Base-by-base conservation (phyloP, 495 filamentous ascomycete genomes). In the Lasiosphaeria ovina region DNA sequence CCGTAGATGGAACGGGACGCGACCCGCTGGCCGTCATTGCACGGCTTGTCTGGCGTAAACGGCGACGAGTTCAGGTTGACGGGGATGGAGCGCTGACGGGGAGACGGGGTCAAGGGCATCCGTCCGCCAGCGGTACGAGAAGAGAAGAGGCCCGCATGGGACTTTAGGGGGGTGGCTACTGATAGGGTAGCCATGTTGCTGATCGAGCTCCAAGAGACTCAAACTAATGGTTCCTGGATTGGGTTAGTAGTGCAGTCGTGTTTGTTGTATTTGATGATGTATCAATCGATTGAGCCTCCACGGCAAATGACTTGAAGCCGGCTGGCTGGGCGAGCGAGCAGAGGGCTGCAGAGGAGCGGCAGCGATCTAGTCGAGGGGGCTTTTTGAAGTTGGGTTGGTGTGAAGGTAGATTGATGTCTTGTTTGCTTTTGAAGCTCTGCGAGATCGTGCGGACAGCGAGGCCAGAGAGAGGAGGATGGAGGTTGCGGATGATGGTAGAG, bases 81-180 rank as follows among this genome's bases (percentile, higher is more conserved):
- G 8, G 80, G 71, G 35, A 65, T 54, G n/a, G 71, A 64, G 54
- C 74, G 74, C 55, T 78, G 76, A 31, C 88, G 86, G 47, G 94
- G 95, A 3, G 94, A 97, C 11, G 94, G 95, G 1, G 94, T 97
- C 66, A 97, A 77, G 62, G 93, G 92, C 83, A 96, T 91, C 54
- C 95, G 90, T 69, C 93, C 92, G 72, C 93, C 93, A 67, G 92
- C 94, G 68, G 92, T 93, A 73, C 90, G 91, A 64, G 89, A 85
- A 59, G 90, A 93, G 80, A 98, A 97, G 68, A 97, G 82, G 56
- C 91, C 90, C 75, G 89, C 85, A 75, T 96, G 93, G 81, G 88
- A 92, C 83, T 95, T 97, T 72, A 93, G 80, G 45, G 94, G 94
- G 58, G 94, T 98, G 57, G 90, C 89, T 72, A 97, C 88, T 68